These are phyloP conservation scores for Juglanconis juglandina DNA, from an alignment of 2,329 filamentous ascomycete genomes.

Conservation along the genomic window DNA sequence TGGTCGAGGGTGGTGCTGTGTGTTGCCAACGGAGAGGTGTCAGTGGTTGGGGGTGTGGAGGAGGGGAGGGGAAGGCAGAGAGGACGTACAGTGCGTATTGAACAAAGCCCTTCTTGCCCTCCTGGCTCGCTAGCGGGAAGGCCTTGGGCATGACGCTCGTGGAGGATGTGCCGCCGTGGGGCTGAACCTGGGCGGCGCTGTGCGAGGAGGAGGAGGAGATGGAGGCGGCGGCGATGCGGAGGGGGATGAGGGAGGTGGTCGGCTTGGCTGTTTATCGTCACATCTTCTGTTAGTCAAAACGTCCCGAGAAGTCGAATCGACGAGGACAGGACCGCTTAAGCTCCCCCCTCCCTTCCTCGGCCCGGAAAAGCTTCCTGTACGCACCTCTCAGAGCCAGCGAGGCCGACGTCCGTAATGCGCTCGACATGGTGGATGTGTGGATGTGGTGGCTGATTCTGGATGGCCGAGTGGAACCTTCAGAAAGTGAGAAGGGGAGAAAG, in stretches of 20 bases:
- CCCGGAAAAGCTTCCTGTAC: slow-evolving; percentile 20
- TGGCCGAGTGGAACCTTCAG: not conserved
- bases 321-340: too few relatives aligned
- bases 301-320: too few relatives aligned
- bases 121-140: slow-evolving; percentile 74
- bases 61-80: not conserved
- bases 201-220: slow-evolving; percentile 65
- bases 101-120: slow-evolving; percentile 72
- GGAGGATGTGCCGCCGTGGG: slow-evolving; percentile 48
- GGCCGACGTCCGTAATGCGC: slow-evolving; percentile 48
- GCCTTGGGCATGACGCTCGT: slow-evolving; percentile 59
- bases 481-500: not conserved
- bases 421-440: slow-evolving; percentile 39
- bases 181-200: slow-evolving; percentile 47
- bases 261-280: slow-evolving; percentile 57
- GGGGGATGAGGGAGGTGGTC: slow-evolving; percentile 57
- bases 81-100: slow-evolving; percentile 78
- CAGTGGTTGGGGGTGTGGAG: not conserved
- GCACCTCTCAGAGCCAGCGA: slow-evolving; percentile 51
- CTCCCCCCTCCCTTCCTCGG: not conserved
- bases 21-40: not conserved
- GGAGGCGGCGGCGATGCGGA: slow-evolving; percentile 60
- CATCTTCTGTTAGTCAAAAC: not conserved
- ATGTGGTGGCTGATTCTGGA: not conserved
- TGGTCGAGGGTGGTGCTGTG: slow-evolving; percentile 72